A percentile compares a stretch with the other conserved stretches of the same genome.
These are phyloP conservation scores for Saccharomycodes ludwigii DNA, from an alignment of 805 yeast genomes.

Conservation along the genomic window DNA sequence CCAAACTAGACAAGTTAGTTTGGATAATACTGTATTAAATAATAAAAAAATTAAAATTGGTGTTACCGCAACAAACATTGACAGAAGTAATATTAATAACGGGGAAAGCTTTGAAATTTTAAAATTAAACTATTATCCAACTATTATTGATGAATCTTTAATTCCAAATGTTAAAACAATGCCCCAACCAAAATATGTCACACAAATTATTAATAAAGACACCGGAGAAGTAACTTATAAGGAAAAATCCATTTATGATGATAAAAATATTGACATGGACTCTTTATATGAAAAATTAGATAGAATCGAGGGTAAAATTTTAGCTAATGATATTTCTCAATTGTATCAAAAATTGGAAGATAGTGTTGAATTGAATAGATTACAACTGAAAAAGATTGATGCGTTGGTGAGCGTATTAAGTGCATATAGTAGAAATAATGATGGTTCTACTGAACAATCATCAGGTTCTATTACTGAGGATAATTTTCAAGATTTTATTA, in stretches of 20 bases:
- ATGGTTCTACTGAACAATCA: slow-evolving; percentile 5
- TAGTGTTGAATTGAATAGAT: slow-evolving; percentile 14
- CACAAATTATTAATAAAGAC: slow-evolving; percentile 27
- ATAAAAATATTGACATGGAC: slow-evolving; percentile 14
- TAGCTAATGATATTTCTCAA: slow-evolving; percentile 22
- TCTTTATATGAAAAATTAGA: slow-evolving; percentile 16
- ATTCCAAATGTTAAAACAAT: slow-evolving; percentile 43
- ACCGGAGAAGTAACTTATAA: slow-evolving; percentile 23
- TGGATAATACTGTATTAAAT: slow-evolving; percentile 23
- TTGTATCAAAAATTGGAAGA: slow-evolving; percentile 15
- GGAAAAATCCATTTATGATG: slow-evolving; percentile 14
- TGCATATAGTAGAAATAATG: slow-evolving; percentile 4
- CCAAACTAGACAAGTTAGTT: slow-evolving; percentile 41
- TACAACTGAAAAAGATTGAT: slow-evolving; percentile 13
- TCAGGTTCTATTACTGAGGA: no score
- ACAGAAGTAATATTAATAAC: slow-evolving; percentile 13
- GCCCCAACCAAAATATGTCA: slow-evolving; percentile 33
- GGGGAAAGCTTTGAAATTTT: slow-evolving; percentile 57
- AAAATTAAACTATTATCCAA: slow-evolving; percentile 41
- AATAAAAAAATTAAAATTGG: slow-evolving; percentile 33
- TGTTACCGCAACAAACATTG: slow-evolving; percentile 33
- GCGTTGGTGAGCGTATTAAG: slow-evolving; percentile 10
- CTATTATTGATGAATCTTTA: slow-evolving; percentile 40
- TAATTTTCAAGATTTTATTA: slow-evolving; percentile 17
- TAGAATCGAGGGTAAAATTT: slow-evolving; percentile 22